Evolutionary conservation across 2,329 filamentous ascomycete species (phyloP), one percentile per base, ranked within the genome.

Genomic region (Fusarium fracticaudum): DNA sequence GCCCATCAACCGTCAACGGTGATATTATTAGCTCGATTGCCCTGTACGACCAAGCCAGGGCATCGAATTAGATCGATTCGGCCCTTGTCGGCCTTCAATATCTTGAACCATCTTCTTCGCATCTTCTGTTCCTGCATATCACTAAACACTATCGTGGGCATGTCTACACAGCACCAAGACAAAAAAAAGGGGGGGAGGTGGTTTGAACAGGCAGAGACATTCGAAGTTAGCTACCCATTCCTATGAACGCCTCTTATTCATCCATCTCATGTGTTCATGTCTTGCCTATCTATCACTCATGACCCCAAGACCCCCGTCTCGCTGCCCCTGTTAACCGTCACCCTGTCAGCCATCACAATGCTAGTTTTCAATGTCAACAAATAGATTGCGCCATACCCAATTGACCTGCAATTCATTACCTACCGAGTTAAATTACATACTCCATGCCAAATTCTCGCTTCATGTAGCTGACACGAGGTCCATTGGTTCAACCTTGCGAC

Each of bases 11-110:
- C 63, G 63, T 51, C 31, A 50, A 37, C 26, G 24, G 50, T 43
- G 44, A 54, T 59, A 51, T 53, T 65, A 65, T 64, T 73, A 63
- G 71, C 67, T 73, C 67, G 58, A 73, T 74, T 73, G 67, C 71
- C 71, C 71, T 75, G 71, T 64, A 74, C 72, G 45, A 76, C 73
- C 51, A 55, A 55, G 53, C 51, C 45, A 60, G 71, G 71, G 66
- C 51, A n/a, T 26, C 35, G 64, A 54, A 67, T 69, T 61, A 59
- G 64, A 70, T 69, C 33, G 40, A 55, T 47, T 38, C 35, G 20
- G 61, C 40, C 71, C 55, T 48, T 71, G 66, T 20, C 38, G 15
- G 35, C 24, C 48, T 64, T 45, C 31, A 61, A 59, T 50, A 50
- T 71, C 51, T 53, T 67, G 31, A 40, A 61, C n/a, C 17, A 68